A percentile compares a stretch with the other conserved stretches of the same genome.
These are phyloP conservation scores for Xylaria sp. DNA, from an alignment of 2,329 filamentous ascomycete species.

Conservation along the genomic window DNA sequence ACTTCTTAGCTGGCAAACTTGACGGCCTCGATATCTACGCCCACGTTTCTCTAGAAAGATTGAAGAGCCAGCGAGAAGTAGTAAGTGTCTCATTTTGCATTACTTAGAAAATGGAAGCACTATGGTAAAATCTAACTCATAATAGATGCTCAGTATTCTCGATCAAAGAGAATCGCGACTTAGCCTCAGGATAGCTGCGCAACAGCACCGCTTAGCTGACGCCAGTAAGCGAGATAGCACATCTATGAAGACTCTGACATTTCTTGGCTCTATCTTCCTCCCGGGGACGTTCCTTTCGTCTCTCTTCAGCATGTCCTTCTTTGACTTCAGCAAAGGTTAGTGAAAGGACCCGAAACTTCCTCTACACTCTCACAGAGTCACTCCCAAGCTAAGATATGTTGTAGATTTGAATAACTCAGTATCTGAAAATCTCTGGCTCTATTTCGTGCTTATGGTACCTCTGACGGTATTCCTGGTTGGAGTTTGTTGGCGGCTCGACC, in stretches of 20 bases:
- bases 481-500: conserved; percentile 10
- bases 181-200: conserved; percentile 47
- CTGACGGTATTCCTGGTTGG: conserved; percentile 19
- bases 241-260: conserved; percentile 45
- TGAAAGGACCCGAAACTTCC: not conserved
- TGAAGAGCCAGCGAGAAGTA: conserved; percentile 50
- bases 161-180: conserved; percentile 52
- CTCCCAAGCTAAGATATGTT: not conserved
- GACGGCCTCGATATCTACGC: conserved; percentile 53
- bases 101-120: too few species aligned
- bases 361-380: not conserved
- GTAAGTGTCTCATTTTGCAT: conserved; percentile 41
- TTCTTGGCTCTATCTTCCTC: conserved; percentile 34
- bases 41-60: conserved; percentile 50
- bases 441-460: conserved; percentile 17
- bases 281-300: conserved; percentile 36
- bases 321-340: conserved; percentile 31
- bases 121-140: not conserved
- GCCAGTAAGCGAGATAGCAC: conserved; percentile 41
- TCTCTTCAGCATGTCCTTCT: conserved; percentile 31
- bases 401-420: conserved; percentile 10
- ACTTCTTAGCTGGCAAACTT: conserved; percentile 50
- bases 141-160: conserved; percentile 51
- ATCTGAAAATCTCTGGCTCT: conserved; percentile 21
- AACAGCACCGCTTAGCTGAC: conserved; percentile 42